A percentile compares a stretch with the other conserved stretches of the same genome.
phyloP scores from a whole-genome alignment of 2,329 filamentous ascomycete species.

The Epichloe brachyelytri region DNA sequence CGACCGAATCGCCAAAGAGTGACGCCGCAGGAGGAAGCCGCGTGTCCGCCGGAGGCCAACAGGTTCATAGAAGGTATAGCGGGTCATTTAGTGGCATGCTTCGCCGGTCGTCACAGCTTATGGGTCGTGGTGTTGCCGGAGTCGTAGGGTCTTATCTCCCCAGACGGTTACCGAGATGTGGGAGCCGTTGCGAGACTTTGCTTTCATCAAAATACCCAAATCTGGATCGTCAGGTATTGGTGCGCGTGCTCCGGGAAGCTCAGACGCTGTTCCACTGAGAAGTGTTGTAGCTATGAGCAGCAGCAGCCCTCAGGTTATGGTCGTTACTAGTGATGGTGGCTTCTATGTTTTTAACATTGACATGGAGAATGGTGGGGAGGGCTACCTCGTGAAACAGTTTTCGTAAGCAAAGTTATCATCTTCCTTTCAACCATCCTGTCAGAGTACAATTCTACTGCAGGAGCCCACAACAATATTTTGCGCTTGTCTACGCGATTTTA shows the following conservation, averaged over 20 bases:
- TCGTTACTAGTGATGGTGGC: constrained; percentile 87
- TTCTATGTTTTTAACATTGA: constrained; percentile 96
- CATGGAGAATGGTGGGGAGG: constrained; percentile 87
- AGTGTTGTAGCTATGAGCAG: constrained; percentile 98
- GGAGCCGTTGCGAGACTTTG: constrained; percentile 91
- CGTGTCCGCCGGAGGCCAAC: constrained; percentile 14
- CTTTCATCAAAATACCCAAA: constrained; percentile 86
- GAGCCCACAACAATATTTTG: background rate
- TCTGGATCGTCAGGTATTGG: constrained; percentile 14
- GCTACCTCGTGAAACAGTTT: constrained; percentile 79
- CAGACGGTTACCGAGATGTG: constrained; percentile 94
- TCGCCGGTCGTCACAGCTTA: constrained; percentile 86
- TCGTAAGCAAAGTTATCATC: constrained; percentile 48
- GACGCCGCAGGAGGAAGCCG: constrained; percentile 29
- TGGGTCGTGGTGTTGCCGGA: constrained; percentile 77
- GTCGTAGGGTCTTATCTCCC: constrained; percentile 87
- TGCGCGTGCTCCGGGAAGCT: constrained; percentile 17
- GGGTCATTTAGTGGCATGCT: constrained; percentile 84
- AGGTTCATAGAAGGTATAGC: constrained; percentile 37
- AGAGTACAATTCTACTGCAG: background rate
- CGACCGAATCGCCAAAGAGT: constrained; percentile 39
- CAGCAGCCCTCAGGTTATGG: constrained; percentile 91
- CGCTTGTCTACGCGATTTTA: background rate
- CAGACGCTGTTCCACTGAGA: constrained; percentile 43
- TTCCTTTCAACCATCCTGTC: background rate